Base-by-base conservation (phyloP, 2,329 filamentous ascomycete species). In the Verticillium nubilum region DNA sequence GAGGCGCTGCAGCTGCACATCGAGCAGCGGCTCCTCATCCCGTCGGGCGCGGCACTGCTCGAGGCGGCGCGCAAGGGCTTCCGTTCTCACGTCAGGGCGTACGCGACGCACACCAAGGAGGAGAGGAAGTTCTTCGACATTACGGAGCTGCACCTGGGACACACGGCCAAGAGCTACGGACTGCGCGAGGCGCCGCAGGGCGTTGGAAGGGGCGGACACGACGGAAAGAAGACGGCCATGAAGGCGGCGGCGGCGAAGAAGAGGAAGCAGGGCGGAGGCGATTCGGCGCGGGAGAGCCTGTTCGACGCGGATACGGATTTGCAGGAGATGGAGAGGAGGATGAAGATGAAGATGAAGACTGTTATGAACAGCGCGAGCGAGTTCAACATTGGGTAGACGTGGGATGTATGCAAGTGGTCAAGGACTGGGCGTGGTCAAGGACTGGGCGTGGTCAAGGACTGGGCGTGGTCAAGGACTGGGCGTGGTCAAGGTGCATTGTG, bases 101-200 rank as follows among this genome's bases (percentile, higher is more conserved):
- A 99, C 72, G 92, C 95, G 2, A 99, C 95, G 0, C 95, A 99
- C 73, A 85, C 94, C 28, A 88, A 90, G 29, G 87, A 88, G 52
- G 95, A 99, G 76, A 84, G 95, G 57, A 79, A 80, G 57, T 93
- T 90, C 71, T 99, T 99, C 72, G 91, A 98, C 72, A 96, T 97
- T 74, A 92, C 91, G 61, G 86, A 91, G 68, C 77, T 99, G 54
- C 95, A 99, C 72, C 77, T 98, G 7, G 95, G 95, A 3, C 95
- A 99, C 78, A 79, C 95, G 64, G 94, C 94, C 7, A 99, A 99
- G 79, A 91, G 90, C 27, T 99, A 96, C 71, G 95, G 88, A 1
- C 77, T 99, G 65, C 83, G 96, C 64, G 95, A 99, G 72, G 87
- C 91, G 31, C 95, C 95, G 0, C 89, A 90, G 5, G 89, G 90